These are phyloP conservation scores for Uronychia setigera DNA, from an alignment of 73 alveolate species.

Conservation along the genomic window DNA sequence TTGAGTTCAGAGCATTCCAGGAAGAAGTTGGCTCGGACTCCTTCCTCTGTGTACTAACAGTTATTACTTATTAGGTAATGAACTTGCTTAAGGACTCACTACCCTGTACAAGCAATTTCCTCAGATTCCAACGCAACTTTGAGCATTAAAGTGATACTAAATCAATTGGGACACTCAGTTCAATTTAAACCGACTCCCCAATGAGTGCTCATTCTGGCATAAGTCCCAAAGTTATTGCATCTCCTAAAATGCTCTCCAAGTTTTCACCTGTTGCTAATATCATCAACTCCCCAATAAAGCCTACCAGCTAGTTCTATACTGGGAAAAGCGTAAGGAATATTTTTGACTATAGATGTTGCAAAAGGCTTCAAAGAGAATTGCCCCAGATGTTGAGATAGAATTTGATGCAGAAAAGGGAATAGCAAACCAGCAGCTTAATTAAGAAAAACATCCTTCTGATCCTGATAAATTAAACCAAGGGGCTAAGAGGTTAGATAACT, in stretches of 20 bases:
- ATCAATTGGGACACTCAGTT: background rate
- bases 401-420: background rate
- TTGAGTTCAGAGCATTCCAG: conserved; percentile 42
- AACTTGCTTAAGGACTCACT: conserved; percentile 44
- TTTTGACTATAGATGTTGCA: too few species aligned
- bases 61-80: background rate
- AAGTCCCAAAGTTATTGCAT: conserved; percentile 21
- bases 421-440: conserved; percentile 18
- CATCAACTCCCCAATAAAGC: background rate
- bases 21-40: conserved; percentile 47
- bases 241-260: conserved; percentile 56
- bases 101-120: conserved; percentile 62
- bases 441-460: too few species aligned
- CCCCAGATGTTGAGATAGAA: background rate
- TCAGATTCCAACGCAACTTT: conserved; percentile 50
- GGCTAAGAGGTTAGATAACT: background rate
- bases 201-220: background rate
- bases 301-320: conserved; percentile 27
- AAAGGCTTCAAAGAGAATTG: too few species aligned
- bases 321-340: too few species aligned
- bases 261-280: conserved; percentile 26
- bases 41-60: conserved; percentile 35
- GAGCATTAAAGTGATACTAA: conserved; percentile 35
- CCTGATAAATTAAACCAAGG: too few species aligned
- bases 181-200: background rate